Percentiles rank a stretch among this genome's conserved stretches.
These are phyloP conservation scores for Cyclotella kingstonii DNA, from an alignment of 108 stramenopile genomes.

Conservation along the genomic window DNA sequence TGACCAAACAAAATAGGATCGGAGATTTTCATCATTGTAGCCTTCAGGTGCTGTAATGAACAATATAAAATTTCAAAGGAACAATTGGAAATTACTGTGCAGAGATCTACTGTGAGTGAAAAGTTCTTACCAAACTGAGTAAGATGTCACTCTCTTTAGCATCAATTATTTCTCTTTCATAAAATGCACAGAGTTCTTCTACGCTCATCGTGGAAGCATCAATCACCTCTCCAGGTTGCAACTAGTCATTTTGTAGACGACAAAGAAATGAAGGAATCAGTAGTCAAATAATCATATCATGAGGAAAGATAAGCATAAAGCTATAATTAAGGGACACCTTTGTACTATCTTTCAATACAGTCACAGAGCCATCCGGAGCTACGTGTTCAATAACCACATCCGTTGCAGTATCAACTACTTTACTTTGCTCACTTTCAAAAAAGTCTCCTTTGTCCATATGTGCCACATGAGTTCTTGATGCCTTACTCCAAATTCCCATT, in stretches of 20 bases:
- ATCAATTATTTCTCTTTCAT: conserved; percentile 80
- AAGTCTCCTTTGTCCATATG: conserved; percentile 92
- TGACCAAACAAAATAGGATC: conserved; percentile 95
- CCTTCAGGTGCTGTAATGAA: conserved; percentile 74
- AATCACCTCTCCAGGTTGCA: conserved; percentile 84
- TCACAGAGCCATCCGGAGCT: conserved; percentile 51
- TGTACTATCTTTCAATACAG: conserved; percentile 69
- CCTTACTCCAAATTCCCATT: conserved; percentile 88
- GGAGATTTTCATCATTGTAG: conserved; percentile 95
- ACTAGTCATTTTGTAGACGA: too few relatives aligned
- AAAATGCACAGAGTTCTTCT: conserved; percentile 61
- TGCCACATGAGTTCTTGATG: conserved; percentile 82
- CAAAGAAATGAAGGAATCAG: neutral
- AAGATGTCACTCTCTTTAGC: conserved; percentile 81
- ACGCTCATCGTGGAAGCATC: conserved; percentile 79
- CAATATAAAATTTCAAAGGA: conserved; percentile 7
- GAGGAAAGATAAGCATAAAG: neutral
- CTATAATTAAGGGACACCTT: conserved; percentile 18
- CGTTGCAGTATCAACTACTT: conserved; percentile 55
- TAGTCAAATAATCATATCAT: neutral
- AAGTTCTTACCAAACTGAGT: conserved; percentile 53
- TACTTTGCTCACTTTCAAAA: conserved; percentile 79
- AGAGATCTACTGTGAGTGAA: too few relatives aligned
- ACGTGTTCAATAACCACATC: conserved; percentile 74
- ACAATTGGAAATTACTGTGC: neutral